A percentile compares a stretch with the other conserved stretches of the same genome.
phyloP scores from a whole-genome alignment of 2,329 filamentous ascomycete species.

The Curvularia verruculosa region DNA sequence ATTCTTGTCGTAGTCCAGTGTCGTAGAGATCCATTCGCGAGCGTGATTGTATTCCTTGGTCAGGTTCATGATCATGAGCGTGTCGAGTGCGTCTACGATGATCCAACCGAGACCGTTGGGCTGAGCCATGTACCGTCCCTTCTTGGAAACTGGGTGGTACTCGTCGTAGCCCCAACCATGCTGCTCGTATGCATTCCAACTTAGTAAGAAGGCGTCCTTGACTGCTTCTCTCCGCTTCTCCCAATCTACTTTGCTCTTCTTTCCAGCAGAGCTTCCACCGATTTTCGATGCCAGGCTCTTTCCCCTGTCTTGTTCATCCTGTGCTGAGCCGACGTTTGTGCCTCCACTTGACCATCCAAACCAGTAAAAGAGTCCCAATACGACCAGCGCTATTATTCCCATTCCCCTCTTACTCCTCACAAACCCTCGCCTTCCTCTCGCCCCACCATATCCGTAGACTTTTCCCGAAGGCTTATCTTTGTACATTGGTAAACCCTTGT shows the following conservation, averaged over 20 bases:
- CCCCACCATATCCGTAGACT: conserved; percentile 61
- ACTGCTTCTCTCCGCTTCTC: conserved; percentile 76
- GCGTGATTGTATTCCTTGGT: conserved; percentile 84
- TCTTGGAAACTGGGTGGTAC: conserved; percentile 82
- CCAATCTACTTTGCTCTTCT: conserved; percentile 68
- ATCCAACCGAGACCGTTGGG: conserved; percentile 93
- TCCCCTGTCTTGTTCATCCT: conserved; percentile 42
- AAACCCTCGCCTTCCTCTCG: conserved; percentile 59
- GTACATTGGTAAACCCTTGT: conserved; percentile 84
- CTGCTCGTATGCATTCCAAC: conserved; percentile 90
- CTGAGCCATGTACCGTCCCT: conserved; percentile 78
- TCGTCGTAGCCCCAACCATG: conserved; percentile 95
- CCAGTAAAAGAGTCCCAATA: conserved; percentile 71
- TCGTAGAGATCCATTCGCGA: conserved; percentile 83
- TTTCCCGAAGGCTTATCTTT: conserved; percentile 89
- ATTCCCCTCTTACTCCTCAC: conserved; percentile 67
- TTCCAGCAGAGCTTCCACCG: conserved; percentile 34
- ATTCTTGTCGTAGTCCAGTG: conserved; percentile 84
- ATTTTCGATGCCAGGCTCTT: conserved; percentile 40
- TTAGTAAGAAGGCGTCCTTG: conserved; percentile 85
- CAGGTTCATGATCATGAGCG: conserved; percentile 97
- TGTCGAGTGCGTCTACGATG: conserved; percentile 94
- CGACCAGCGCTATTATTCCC: conserved; percentile 58
- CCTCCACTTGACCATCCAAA: conserved; percentile 58
- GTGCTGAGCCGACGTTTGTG: conserved; percentile 39